Evolutionary conservation across 768 basidiomycete genomes (phyloP).

Genomic region (Lentinula raphanica): DNA sequence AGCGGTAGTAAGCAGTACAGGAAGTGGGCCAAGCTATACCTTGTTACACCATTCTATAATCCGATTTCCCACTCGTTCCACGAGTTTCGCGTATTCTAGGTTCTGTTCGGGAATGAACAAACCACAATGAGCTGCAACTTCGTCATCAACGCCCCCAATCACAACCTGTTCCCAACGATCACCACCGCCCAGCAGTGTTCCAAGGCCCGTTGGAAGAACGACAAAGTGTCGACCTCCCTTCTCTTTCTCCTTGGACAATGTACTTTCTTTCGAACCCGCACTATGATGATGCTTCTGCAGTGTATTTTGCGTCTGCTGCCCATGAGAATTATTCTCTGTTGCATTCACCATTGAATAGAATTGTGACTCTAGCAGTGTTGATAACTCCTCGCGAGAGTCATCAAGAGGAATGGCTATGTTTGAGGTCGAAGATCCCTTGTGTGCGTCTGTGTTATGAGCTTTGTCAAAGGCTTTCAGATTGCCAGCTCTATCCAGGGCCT

Average conservation of each 20-base stretch:
- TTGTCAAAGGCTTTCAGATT: constrained; percentile 1
- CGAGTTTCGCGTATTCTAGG: constrained; percentile 3
- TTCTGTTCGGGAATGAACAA: constrained; percentile 7
- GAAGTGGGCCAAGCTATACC: neutral
- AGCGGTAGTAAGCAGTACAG: neutral
- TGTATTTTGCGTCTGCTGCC: constrained; percentile 9
- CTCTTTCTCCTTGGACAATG: constrained; percentile 19
- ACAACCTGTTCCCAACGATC: constrained; percentile 8
- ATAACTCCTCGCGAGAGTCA: constrained; percentile 3
- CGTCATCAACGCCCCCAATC: constrained; percentile 6
- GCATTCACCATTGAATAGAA: constrained; percentile 11
- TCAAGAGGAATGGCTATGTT: too few relatives aligned
- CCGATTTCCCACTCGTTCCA: constrained; percentile 3
- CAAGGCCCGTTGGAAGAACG: constrained; percentile 43
- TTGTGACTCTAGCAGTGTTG: constrained; percentile 2
- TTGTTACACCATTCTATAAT: constrained; percentile 7
- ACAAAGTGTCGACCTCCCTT: constrained; percentile 43
- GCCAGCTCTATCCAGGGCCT: constrained; percentile 18
- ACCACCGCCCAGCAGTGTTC: constrained; percentile 24
- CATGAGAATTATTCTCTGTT: neutral
- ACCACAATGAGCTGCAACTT: constrained; percentile 7
- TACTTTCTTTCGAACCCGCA: constrained; percentile 16
- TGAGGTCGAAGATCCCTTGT: neutral
- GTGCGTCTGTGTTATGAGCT: neutral
- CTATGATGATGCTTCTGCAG: constrained; percentile 14